Evolutionary conservation across 345 rosid genomes (phyloP).

Genomic region (Ricinus communis): DNA sequence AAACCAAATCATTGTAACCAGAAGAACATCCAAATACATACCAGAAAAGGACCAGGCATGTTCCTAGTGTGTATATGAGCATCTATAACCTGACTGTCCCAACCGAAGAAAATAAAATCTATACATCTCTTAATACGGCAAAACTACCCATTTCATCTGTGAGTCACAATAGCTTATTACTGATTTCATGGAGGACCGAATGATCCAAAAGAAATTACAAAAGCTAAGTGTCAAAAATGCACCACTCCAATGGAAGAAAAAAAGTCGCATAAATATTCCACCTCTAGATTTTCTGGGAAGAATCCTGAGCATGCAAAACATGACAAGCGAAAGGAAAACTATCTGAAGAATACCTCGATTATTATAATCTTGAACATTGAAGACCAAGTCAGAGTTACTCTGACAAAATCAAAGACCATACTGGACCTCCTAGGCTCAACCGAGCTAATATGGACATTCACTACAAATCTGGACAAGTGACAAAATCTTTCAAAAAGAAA

Average conservation of each 20-base stretch:
- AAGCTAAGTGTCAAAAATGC: too few species aligned
- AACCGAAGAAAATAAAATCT: background rate
- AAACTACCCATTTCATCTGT: background rate
- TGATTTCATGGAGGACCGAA: background rate
- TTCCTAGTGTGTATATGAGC: background rate
- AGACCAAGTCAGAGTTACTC: conserved; percentile 4
- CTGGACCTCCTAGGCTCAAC: background rate
- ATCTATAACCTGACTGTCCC: background rate
- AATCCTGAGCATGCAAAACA: background rate
- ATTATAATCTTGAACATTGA: background rate
- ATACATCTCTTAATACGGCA: background rate
- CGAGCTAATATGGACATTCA: background rate
- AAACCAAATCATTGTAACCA: background rate
- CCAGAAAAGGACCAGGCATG: background rate
- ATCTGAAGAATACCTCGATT: background rate
- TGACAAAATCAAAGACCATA: background rate
- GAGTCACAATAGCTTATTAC: background rate
- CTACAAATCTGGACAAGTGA: background rate
- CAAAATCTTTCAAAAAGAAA: background rate
- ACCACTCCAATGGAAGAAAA: too few species aligned
- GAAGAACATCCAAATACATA: background rate
- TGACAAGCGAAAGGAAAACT: background rate
- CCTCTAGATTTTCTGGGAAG: conserved; percentile 5
- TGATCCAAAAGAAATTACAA: background rate
- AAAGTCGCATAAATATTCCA: conserved; percentile 8